phyloP scores from a whole-genome alignment of 208 protist genomes.

The Blastocrithidia nonstop region DNA sequence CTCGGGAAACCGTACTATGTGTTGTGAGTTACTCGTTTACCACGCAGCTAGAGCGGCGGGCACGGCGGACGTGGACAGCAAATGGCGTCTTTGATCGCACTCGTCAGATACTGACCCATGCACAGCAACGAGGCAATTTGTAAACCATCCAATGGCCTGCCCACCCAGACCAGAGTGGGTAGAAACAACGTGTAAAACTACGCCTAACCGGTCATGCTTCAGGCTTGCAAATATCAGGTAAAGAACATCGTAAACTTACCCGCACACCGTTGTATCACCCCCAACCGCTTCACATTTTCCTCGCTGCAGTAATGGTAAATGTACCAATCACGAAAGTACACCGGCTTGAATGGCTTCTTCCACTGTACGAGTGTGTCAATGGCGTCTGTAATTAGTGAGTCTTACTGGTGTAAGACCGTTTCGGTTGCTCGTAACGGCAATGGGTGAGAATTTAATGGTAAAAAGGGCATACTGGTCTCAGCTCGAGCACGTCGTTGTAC shows the following conservation, averaged over 20 bases:
- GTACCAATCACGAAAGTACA: conserved; percentile 57
- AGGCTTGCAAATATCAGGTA: conserved; percentile 36
- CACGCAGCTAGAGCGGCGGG: conserved; percentile 39
- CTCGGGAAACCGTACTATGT: conserved; percentile 66
- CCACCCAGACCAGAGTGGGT: conserved; percentile 33
- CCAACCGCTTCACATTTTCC: conserved; percentile 19
- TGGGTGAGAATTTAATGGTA: too few relatives aligned
- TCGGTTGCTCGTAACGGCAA: too few relatives aligned
- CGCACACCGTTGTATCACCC: conserved; percentile 14
- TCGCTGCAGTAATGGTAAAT: conserved; percentile 47
- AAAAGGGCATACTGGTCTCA: too few relatives aligned
- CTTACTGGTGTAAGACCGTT: not conserved
- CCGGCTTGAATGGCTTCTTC: conserved; percentile 5
- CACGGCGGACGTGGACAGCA: conserved; percentile 53
- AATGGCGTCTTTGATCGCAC: conserved; percentile 32
- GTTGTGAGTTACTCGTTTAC: conserved; percentile 19
- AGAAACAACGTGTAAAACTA: conserved; percentile 55
- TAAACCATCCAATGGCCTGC: conserved; percentile 10
- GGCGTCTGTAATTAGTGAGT: not conserved
- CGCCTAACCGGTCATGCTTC: conserved; percentile 47
- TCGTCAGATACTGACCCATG: conserved; percentile 44
- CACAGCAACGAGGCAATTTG: conserved; percentile 30
- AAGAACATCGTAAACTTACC: conserved; percentile 11
- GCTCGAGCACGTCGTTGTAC: too few relatives aligned
- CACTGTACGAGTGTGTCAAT: conserved; percentile 12